These are phyloP conservation scores for Hypomontagnella monticulosa DNA, from an alignment of 495 filamentous ascomycete genomes.

Conservation along the genomic window DNA sequence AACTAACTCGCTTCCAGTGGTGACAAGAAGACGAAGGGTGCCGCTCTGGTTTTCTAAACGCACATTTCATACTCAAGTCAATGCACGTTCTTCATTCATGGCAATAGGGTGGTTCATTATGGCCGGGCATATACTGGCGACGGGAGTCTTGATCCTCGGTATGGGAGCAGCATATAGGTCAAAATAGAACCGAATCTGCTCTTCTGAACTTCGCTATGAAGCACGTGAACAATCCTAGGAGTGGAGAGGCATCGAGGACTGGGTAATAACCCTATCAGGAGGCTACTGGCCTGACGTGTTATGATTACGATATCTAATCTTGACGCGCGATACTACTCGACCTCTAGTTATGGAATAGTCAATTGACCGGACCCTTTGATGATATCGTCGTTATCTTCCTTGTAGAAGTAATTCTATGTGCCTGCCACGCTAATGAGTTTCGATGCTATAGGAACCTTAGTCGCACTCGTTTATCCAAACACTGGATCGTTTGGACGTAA, in stretches of 20 bases:
- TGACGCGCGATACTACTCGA: conserved; percentile 8
- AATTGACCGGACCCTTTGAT: conserved; percentile 8
- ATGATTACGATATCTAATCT: conserved; percentile 15
- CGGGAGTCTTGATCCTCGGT: conserved; percentile 44
- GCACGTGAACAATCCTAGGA: conserved; percentile 29
- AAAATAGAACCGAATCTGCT: conserved; percentile 41
- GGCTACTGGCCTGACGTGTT: background rate
- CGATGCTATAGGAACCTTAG: too few relatives aligned
- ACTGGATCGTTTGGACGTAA: too few relatives aligned
- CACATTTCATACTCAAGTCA: conserved; percentile 33
- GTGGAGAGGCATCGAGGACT: conserved; percentile 8
- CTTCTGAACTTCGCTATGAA: conserved; percentile 21
- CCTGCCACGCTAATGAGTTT: too few relatives aligned
- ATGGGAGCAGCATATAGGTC: conserved; percentile 40
- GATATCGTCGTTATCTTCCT: background rate
- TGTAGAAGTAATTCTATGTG: too few relatives aligned
- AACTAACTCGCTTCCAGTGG: conserved; percentile 68
- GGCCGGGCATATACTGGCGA: conserved; percentile 44
- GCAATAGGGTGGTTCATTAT: conserved; percentile 43
- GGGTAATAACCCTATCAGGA: background rate
- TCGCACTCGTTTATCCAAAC: too few relatives aligned
- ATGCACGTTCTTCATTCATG: conserved; percentile 42
- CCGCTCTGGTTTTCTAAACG: conserved; percentile 95
- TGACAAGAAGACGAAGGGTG: conserved; percentile 99
- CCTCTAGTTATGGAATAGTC: conserved; percentile 7